phyloP scores from a whole-genome alignment of 495 filamentous ascomycete species.

The Daldinia loculata region DNA sequence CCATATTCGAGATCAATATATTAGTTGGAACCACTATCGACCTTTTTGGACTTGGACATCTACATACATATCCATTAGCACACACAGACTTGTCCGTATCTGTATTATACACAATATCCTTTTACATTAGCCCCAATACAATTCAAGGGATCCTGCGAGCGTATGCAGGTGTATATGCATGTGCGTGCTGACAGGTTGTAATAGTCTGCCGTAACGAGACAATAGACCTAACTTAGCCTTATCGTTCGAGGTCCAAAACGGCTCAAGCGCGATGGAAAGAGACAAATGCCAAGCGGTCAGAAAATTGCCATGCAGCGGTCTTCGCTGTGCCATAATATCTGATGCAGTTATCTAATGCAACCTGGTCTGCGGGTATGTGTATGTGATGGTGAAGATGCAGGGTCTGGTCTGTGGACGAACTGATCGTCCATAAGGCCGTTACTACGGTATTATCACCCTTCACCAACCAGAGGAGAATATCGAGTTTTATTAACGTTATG shows the following conservation, averaged over 20 bases:
- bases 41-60: slow-evolving; percentile 7
- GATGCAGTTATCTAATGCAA: slow-evolving; percentile 32
- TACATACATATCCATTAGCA: background rate
- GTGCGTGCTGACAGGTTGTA: slow-evolving; percentile 40
- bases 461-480: slow-evolving; percentile 15
- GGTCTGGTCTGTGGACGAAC: slow-evolving; percentile 24
- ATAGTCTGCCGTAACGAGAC: slow-evolving; percentile 40
- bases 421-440: slow-evolving; percentile 14
- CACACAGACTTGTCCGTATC: background rate
- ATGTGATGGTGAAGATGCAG: slow-evolving; percentile 29
- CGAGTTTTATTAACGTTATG: background rate
- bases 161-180: slow-evolving; percentile 36
- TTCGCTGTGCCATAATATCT: slow-evolving; percentile 18
- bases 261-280: slow-evolving; percentile 36
- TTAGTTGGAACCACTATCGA: slow-evolving; percentile 18
- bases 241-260: slow-evolving; percentile 34
- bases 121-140: slow-evolving; percentile 26
- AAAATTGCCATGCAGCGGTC: slow-evolving; percentile 21
- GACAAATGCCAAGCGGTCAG: slow-evolving; percentile 36
- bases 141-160: slow-evolving; percentile 21
- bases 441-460: slow-evolving; percentile 14
- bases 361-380: slow-evolving; percentile 32
- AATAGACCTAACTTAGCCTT: slow-evolving; percentile 39
- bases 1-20: slow-evolving; percentile 16
- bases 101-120: slow-evolving; percentile 7